Evolutionary conservation across 768 basidiomycete genomes (phyloP).

Genomic region (Boletus vermiculosoides): DNA sequence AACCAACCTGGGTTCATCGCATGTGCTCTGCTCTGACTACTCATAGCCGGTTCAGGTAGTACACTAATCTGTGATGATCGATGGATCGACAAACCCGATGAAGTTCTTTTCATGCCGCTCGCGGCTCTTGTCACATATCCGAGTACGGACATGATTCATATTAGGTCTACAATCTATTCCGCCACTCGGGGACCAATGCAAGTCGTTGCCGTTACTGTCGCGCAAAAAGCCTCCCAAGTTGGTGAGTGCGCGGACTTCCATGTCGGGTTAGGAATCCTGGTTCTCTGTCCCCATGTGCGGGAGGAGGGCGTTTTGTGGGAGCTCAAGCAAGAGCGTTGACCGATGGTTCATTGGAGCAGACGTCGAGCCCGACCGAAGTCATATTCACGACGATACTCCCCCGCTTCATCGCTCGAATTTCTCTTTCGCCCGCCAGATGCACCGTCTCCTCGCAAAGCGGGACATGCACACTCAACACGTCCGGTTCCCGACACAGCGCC

Average conservation of each 20-base stretch:
- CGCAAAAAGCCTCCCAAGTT: constrained; percentile 64
- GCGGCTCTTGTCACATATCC: not conserved
- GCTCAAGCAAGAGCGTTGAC: constrained; percentile 75
- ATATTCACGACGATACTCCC: too few species aligned
- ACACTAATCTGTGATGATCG: not conserved
- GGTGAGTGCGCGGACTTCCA: constrained; percentile 83
- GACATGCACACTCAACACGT: constrained; percentile 85
- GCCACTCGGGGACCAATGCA: constrained; percentile 61
- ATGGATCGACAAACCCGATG: not conserved
- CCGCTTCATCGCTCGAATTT: too few species aligned
- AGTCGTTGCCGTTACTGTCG: constrained; percentile 60
- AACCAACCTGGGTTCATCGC: not conserved
- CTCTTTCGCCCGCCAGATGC: constrained; percentile 62
- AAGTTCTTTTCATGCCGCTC: not conserved
- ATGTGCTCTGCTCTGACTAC: too few species aligned
- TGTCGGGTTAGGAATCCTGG: constrained; percentile 71
- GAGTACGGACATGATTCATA: not conserved
- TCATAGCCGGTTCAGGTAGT: not conserved
- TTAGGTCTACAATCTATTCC: constrained; percentile 16
- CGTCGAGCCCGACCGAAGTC: constrained; percentile 70
- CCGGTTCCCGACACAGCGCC: constrained; percentile 66
- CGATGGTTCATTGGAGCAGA: constrained; percentile 80
- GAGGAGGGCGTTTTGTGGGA: constrained; percentile 81
- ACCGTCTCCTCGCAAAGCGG: constrained; percentile 75
- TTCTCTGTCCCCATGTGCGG: constrained; percentile 94